Evolutionary conservation across 2,329 filamentous ascomycete species (phyloP).

Genomic region (Calonectria pseudoreteaudii): DNA sequence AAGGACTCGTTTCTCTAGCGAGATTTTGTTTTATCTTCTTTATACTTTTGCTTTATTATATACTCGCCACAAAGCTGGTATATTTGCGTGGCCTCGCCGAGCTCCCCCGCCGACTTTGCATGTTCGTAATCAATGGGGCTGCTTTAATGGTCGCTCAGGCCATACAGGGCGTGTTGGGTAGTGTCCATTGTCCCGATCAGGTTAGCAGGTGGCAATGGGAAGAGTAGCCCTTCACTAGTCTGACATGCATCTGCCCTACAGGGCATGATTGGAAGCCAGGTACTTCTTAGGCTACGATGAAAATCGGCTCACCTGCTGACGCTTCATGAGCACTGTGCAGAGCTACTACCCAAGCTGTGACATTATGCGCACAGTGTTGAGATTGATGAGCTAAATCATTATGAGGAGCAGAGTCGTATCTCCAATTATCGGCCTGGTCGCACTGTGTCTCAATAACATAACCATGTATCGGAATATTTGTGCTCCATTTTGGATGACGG

Average conservation of each 20-base stretch:
- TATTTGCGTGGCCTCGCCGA: not conserved
- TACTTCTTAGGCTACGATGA: not conserved
- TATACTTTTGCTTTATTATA: not conserved
- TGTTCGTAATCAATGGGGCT: slow-evolving; percentile 4
- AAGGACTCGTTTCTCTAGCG: too few relatives aligned
- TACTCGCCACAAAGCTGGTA: not conserved
- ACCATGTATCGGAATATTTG: too few relatives aligned
- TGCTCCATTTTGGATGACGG: too few relatives aligned
- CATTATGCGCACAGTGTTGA: not conserved
- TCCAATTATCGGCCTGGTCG: not conserved
- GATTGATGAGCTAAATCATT: not conserved
- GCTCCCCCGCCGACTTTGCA: not conserved
- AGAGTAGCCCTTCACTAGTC: not conserved
- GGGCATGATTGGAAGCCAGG: not conserved
- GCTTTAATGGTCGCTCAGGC: not conserved
- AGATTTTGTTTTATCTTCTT: not conserved
- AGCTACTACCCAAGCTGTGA: not conserved
- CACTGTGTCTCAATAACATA: not conserved
- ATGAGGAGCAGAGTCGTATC: not conserved
- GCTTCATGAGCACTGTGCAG: not conserved
- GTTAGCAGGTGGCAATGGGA: not conserved
- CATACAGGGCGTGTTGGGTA: not conserved
- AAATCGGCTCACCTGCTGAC: not conserved
- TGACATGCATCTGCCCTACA: not conserved
- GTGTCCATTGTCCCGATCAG: not conserved